Conservation (phyloP, 805 yeast species). For the Spathaspora sp. region DNA sequence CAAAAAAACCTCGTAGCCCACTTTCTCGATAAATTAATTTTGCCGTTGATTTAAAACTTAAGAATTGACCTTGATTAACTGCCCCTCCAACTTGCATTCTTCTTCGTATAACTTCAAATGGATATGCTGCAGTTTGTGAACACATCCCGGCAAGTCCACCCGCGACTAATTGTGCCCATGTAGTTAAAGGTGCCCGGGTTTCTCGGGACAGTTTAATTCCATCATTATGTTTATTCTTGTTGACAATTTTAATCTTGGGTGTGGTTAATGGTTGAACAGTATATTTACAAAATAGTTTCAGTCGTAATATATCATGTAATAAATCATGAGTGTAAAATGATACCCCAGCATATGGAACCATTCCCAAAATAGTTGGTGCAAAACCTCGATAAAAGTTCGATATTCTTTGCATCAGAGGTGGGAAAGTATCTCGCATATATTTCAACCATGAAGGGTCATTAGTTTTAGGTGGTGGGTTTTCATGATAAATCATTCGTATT, state of each 20-base stretch:
- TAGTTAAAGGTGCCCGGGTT: slow-evolving; percentile 63
- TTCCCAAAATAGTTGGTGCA: slow-evolving; percentile 88
- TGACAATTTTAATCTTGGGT: slow-evolving; percentile 7
- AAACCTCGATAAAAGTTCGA: slow-evolving; percentile 91
- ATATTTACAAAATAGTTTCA: slow-evolving; percentile 49
- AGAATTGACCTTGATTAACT: slow-evolving; percentile 53
- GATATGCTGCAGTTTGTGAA: slow-evolving; percentile 95
- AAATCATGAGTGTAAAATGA: slow-evolving; percentile 92
- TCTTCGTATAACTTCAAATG: slow-evolving; percentile 91
- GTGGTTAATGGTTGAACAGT: slow-evolving; percentile 54
- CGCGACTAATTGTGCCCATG: slow-evolving; percentile 90
- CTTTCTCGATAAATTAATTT: slow-evolving; percentile 60
- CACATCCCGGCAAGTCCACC: slow-evolving; percentile 96
- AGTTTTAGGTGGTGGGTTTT: slow-evolving; percentile 31
- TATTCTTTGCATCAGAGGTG: slow-evolving; percentile 31
- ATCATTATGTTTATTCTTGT: slow-evolving; percentile 5
- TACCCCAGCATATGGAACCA: slow-evolving; percentile 98
- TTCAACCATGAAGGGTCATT: slow-evolving; percentile 37
- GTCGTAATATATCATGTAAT: slow-evolving; percentile 80
- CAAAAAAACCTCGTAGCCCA: slow-evolving; percentile 86
- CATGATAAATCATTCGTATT: slow-evolving; percentile 26
- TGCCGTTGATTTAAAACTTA: slow-evolving; percentile 53
- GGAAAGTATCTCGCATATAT: slow-evolving; percentile 27
- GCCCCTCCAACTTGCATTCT: slow-evolving; percentile 95
- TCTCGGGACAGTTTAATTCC: slow-evolving; percentile 30